Conservation (phyloP, 192 early-diverging fungal genomes). For the Allomyces javanicus region DNA sequence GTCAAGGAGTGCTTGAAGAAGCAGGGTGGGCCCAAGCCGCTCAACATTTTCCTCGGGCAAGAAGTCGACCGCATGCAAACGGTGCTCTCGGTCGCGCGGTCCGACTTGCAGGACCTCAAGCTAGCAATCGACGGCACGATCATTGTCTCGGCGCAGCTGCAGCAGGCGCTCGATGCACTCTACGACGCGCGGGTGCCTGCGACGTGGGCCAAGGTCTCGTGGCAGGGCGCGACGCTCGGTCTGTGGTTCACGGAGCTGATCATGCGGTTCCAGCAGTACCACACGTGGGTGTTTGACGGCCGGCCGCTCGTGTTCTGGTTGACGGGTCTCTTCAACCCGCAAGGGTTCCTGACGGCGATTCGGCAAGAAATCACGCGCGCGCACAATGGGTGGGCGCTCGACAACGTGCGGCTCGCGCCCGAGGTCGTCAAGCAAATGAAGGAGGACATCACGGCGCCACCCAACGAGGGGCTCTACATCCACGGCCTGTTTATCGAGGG, state of each 20-base stretch:
- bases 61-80: conserved; percentile 44
- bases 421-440: conserved; percentile 56
- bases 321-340: conserved; percentile 42
- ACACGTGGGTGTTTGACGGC: conserved; percentile 39
- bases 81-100: conserved; percentile 28
- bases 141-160: conserved; percentile 30
- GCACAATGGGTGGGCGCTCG: conserved; percentile 40
- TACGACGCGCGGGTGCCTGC: conserved; percentile 39
- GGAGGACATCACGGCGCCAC: conserved; percentile 38
- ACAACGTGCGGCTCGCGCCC: conserved; percentile 35
- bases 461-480: conserved; percentile 41
- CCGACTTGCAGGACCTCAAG: conserved; percentile 33
- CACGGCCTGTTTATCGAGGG: conserved; percentile 48
- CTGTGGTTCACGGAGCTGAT: conserved; percentile 39
- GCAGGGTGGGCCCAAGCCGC: conserved; percentile 32
- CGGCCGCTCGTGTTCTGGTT: conserved; percentile 44
- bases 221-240: conserved; percentile 32
- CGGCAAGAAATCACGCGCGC: conserved; percentile 39
- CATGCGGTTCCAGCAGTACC: conserved; percentile 28
- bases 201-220: conserved; percentile 36
- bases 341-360: conserved; percentile 47
- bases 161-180: conserved; percentile 39
- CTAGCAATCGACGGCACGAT: conserved; percentile 47
- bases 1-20: conserved; percentile 24
- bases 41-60: conserved; percentile 43